A percentile compares a stretch with the other conserved stretches of the same genome.
These are phyloP conservation scores for Colletotrichum sidae DNA, from an alignment of 2,329 filamentous ascomycete genomes.

Conservation along the genomic window DNA sequence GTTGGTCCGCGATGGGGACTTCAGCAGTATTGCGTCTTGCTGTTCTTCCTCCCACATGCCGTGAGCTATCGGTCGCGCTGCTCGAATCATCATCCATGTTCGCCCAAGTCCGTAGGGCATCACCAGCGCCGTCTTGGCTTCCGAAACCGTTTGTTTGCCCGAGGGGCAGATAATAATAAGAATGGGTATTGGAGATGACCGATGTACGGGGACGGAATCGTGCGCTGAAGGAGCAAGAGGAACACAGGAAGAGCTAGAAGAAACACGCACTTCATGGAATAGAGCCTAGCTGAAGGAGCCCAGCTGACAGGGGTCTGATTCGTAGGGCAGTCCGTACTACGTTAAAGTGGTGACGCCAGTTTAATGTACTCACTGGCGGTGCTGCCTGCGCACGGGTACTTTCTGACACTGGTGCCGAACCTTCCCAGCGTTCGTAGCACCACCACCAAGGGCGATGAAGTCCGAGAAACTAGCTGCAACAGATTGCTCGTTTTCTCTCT, in stretches of 20 bases:
- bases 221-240: too few relatives aligned
- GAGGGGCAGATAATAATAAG: too few relatives aligned
- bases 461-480: too few relatives aligned
- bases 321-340: slow-evolving; percentile 10
- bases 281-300: neutral
- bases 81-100: slow-evolving; percentile 31
- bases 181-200: slow-evolving; percentile 22
- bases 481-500: too few relatives aligned
- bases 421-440: neutral
- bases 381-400: slow-evolving; percentile 34
- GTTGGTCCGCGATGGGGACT: too few relatives aligned
- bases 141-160: neutral
- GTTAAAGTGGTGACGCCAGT: slow-evolving; percentile 14
- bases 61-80: slow-evolving; percentile 2
- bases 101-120: slow-evolving; percentile 24
- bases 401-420: slow-evolving; percentile 35
- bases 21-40: too few relatives aligned
- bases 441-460: too few relatives aligned
- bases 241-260: neutral
- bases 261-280: neutral
- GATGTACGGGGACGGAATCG: slow-evolving; percentile 8
- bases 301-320: slow-evolving; percentile 16
- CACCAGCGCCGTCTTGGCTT: slow-evolving; percentile 19
- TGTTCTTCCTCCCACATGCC: slow-evolving; percentile 20
- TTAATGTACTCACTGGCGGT: slow-evolving; percentile 11